phyloP scores from a whole-genome alignment of 768 basidiomycete species.

The Clitopilus passeckerianus region DNA sequence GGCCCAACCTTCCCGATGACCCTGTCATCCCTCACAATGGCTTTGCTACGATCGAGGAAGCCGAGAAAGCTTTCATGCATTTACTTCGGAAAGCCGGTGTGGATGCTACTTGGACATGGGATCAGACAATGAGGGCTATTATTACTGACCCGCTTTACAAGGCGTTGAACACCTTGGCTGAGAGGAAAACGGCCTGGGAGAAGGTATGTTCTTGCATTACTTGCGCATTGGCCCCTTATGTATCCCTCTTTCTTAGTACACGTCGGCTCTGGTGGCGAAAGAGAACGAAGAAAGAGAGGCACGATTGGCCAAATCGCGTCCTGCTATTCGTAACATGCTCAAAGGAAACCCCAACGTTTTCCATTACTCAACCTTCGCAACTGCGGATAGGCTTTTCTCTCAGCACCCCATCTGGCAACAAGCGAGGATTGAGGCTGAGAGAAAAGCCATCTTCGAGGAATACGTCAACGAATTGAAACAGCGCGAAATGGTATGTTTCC shows the following conservation, averaged over 20 bases:
- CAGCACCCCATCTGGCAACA: slow-evolving; percentile 92
- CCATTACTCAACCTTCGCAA: slow-evolving; percentile 87
- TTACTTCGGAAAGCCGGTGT: slow-evolving; percentile 87
- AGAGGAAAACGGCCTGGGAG: slow-evolving; percentile 93
- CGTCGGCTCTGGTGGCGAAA: slow-evolving; percentile 67
- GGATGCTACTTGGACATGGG: slow-evolving; percentile 94
- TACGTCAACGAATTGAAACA: slow-evolving; percentile 83
- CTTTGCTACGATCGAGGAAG: slow-evolving; percentile 81
- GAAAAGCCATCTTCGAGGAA: slow-evolving; percentile 87
- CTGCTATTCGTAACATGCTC: slow-evolving; percentile 81
- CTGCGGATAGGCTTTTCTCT: slow-evolving; percentile 81
- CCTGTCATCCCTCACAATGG: slow-evolving; percentile 89
- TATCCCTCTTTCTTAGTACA: slow-evolving; percentile 49
- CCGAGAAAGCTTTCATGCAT: slow-evolving; percentile 92
- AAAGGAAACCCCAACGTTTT: slow-evolving; percentile 85
- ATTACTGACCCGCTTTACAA: slow-evolving; percentile 98
- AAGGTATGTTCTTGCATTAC: slow-evolving; percentile 53
- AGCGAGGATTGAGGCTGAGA: slow-evolving; percentile 79
- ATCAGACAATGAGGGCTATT: slow-evolving; percentile 95
- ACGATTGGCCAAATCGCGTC: slow-evolving; percentile 79
- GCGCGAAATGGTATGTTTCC: slow-evolving; percentile 74
- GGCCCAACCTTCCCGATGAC: slow-evolving; percentile 81
- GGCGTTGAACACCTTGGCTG: slow-evolving; percentile 86
- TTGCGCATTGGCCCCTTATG: slow-evolving; percentile 3
- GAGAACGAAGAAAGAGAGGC: slow-evolving; percentile 86